These are phyloP conservation scores for Tolypocladium endophyticum DNA, from an alignment of 2,329 filamentous ascomycete species.

Conservation along the genomic window DNA sequence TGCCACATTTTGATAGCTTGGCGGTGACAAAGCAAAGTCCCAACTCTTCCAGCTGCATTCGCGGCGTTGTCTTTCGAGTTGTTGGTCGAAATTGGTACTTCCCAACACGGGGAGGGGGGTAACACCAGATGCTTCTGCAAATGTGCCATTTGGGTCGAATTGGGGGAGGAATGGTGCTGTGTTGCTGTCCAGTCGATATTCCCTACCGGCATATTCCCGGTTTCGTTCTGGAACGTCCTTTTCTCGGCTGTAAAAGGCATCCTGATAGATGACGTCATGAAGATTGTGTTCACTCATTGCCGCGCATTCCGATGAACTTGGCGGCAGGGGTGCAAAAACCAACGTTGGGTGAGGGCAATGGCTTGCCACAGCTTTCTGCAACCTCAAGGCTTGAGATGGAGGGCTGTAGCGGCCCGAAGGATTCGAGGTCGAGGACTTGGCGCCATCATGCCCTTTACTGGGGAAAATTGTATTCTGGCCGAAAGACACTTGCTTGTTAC, in stretches of 20 bases:
- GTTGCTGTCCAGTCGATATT: constrained; percentile 68
- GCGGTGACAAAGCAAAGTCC: constrained; percentile 66
- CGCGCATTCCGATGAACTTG: constrained; percentile 9
- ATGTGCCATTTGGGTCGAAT: constrained; percentile 56
- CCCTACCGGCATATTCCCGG: constrained; percentile 78
- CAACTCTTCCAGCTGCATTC: constrained; percentile 53
- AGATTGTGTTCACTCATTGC: constrained; percentile 20
- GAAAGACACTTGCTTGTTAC: constrained; percentile 13
- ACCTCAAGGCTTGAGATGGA: background rate
- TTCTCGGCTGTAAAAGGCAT: constrained; percentile 77
- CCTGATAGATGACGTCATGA: constrained; percentile 68
- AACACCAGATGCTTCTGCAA: constrained; percentile 43
- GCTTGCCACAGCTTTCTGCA: background rate
- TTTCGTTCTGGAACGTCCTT: constrained; percentile 67
- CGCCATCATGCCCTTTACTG: background rate
- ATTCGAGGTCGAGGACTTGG: background rate
- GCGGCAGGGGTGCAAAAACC: constrained; percentile 17
- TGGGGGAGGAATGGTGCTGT: constrained; percentile 69
- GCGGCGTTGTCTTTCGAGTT: constrained; percentile 34
- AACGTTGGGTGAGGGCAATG: constrained; percentile 5
- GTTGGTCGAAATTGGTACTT: constrained; percentile 36
- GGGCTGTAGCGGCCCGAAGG: background rate
- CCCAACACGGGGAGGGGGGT: constrained; percentile 37
- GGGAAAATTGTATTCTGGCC: background rate
- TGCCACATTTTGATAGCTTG: constrained; percentile 57